Evolutionary conservation across 2,329 filamentous ascomycete genomes (phyloP).

Genomic region (Alternaria consortialis): DNA sequence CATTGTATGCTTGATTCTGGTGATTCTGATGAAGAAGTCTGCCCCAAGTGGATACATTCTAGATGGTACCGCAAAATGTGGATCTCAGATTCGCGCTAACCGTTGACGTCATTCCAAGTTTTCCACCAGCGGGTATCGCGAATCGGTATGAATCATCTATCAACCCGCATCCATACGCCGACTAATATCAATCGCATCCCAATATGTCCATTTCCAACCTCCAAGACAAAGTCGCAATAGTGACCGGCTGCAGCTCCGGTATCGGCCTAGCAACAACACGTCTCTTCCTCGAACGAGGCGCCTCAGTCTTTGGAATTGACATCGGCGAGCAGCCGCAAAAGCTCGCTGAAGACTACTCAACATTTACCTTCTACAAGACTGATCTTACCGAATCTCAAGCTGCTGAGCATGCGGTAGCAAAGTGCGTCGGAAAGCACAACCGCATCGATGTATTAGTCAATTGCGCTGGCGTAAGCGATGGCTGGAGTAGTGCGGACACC

Average conservation of each 20-base stretch:
- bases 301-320: conserved; percentile 43
- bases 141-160: not conserved
- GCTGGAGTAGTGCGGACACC: conserved; percentile 52
- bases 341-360: conserved; percentile 22
- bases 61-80: not conserved
- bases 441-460: conserved; percentile 57
- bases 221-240: conserved; percentile 37
- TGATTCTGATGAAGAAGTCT: not conserved
- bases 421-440: conserved; percentile 33
- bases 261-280: conserved; percentile 42
- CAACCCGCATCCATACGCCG: not conserved
- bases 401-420: conserved; percentile 33
- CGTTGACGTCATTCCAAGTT: conserved; percentile 22
- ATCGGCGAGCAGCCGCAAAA: conserved; percentile 30
- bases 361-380: conserved; percentile 38
- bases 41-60: not conserved
- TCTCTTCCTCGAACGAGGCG: conserved; percentile 35
- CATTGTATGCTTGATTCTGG: not conserved
- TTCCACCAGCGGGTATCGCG: conserved; percentile 5
- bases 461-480: conserved; percentile 57
- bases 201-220: conserved; percentile 32
- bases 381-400: conserved; percentile 32
- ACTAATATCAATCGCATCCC: not conserved
- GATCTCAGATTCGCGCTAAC: conserved; percentile 11
- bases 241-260: conserved; percentile 44